phyloP scores from a whole-genome alignment of 176 grass and related monocot genomes.

The Urochloa ruziziensis region DNA sequence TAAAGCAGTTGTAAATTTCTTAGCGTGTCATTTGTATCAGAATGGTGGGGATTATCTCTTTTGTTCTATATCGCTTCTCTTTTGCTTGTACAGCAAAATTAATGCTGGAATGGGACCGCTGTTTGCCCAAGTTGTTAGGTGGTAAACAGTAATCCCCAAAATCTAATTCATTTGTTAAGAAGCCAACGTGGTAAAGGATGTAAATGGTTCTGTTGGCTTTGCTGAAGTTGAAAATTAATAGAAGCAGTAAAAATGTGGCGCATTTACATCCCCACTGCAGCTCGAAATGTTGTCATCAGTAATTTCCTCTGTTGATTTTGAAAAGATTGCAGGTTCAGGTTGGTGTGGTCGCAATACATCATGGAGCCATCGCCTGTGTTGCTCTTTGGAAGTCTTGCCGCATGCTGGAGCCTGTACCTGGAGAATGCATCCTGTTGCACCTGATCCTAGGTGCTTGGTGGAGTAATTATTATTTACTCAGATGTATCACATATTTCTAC shows the following conservation, averaged over 20 bases:
- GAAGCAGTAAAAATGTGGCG: not conserved
- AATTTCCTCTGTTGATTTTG: not conserved
- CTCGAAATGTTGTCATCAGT: not conserved
- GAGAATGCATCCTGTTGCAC: too few species aligned
- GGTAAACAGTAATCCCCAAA: conserved; percentile 28
- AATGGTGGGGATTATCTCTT: conserved; percentile 21
- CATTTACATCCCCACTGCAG: not conserved
- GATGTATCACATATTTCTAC: too few species aligned
- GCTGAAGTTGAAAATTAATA: not conserved
- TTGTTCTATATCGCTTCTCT: not conserved
- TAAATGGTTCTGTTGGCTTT: conserved; percentile 46
- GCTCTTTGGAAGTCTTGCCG: not conserved
- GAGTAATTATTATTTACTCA: too few species aligned
- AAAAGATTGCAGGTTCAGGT: not conserved
- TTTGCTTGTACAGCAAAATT: conserved; percentile 63
- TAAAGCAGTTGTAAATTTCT: conserved; percentile 43
- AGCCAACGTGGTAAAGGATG: conserved; percentile 28
- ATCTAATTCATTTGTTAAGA: conserved; percentile 55
- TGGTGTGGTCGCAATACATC: not conserved
- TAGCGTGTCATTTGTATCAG: conserved; percentile 22
- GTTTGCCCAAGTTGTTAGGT: conserved; percentile 42
- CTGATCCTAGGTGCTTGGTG: too few species aligned
- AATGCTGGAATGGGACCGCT: conserved; percentile 39
- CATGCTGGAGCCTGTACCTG: not conserved
- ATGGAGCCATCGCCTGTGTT: not conserved